phyloP scores from a whole-genome alignment of 805 yeast genomes.

The Cyberlindnera americana region DNA sequence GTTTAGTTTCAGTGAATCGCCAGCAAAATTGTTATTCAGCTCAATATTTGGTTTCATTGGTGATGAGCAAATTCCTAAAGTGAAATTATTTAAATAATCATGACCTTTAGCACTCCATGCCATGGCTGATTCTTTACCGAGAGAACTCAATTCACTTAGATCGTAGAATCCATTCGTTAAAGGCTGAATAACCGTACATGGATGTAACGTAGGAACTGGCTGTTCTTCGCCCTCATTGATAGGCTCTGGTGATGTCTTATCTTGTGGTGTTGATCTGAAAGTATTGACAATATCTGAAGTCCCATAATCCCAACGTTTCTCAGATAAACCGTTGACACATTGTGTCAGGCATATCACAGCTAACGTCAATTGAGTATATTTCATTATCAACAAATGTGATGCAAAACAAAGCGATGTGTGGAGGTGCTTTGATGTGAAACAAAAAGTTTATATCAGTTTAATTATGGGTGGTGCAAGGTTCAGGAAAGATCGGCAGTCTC shows the following conservation, averaged over 20 bases:
- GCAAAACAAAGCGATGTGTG: too few relatives aligned
- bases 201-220: constrained; percentile 23
- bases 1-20: constrained; percentile 27
- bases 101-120: constrained; percentile 71
- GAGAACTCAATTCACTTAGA: constrained; percentile 29
- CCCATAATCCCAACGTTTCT: constrained; percentile 22
- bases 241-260: constrained; percentile 1
- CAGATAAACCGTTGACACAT: constrained; percentile 2
- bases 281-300: constrained; percentile 19
- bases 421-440: too few relatives aligned
- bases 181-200: constrained; percentile 43
- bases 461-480: too few relatives aligned
- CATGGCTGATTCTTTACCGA: constrained; percentile 21
- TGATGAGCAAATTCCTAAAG: constrained; percentile 68
- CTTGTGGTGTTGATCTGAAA: constrained; percentile 11
- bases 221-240: constrained; percentile 8
- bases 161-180: constrained; percentile 37
- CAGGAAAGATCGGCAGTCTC: too few relatives aligned
- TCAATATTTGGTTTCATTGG: constrained; percentile 35
- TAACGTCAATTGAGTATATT: too few relatives aligned
- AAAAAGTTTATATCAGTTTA: too few relatives aligned
- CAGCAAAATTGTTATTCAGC: constrained; percentile 22
- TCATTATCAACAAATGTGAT: too few relatives aligned
- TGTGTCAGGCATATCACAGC: background rate
- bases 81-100: constrained; percentile 69